phyloP scores from a whole-genome alignment of 2,329 filamentous ascomycete species.

The Zymoseptoria ardabiliae region DNA sequence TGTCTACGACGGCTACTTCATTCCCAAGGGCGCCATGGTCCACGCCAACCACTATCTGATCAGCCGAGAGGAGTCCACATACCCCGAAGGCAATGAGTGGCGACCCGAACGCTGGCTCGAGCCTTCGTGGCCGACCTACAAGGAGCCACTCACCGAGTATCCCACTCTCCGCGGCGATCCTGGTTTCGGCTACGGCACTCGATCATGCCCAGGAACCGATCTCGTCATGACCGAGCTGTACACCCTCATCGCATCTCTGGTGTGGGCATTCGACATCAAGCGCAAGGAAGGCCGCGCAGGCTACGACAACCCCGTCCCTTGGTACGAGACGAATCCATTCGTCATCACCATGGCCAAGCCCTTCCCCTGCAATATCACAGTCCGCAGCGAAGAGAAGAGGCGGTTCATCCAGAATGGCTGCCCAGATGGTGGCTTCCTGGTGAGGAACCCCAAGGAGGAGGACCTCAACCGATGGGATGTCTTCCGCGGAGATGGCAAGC shows the following conservation, averaged over 20 bases:
- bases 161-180: slow-evolving; percentile 28
- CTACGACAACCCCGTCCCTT: slow-evolving; percentile 22
- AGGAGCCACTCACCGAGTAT: slow-evolving; percentile 30
- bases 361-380: slow-evolving; percentile 25
- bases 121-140: slow-evolving; percentile 29
- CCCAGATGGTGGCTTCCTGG: slow-evolving; percentile 19
- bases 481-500: neutral
- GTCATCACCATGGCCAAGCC: slow-evolving; percentile 31
- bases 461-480: slow-evolving; percentile 19
- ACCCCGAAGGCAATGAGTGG: slow-evolving; percentile 28
- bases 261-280: slow-evolving; percentile 28
- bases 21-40: slow-evolving; percentile 31
- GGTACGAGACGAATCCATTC: slow-evolving; percentile 29
- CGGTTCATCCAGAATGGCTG: slow-evolving; percentile 23
- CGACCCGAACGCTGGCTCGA: slow-evolving; percentile 29
- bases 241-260: slow-evolving; percentile 26
- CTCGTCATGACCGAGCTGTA: slow-evolving; percentile 27
- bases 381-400: slow-evolving; percentile 26
- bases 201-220: slow-evolving; percentile 29
- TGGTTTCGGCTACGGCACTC: slow-evolving; percentile 31
- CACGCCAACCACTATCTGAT: slow-evolving; percentile 32
- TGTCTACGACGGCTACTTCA: slow-evolving; percentile 32
- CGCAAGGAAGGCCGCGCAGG: slow-evolving; percentile 20
- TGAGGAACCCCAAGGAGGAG: slow-evolving; percentile 18
- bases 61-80: slow-evolving; percentile 24